A percentile compares a stretch with the other conserved stretches of the same genome.
Evolutionary conservation across 257 asterid genomes (phyloP).

Genomic region (Plectranthus barbatus): DNA sequence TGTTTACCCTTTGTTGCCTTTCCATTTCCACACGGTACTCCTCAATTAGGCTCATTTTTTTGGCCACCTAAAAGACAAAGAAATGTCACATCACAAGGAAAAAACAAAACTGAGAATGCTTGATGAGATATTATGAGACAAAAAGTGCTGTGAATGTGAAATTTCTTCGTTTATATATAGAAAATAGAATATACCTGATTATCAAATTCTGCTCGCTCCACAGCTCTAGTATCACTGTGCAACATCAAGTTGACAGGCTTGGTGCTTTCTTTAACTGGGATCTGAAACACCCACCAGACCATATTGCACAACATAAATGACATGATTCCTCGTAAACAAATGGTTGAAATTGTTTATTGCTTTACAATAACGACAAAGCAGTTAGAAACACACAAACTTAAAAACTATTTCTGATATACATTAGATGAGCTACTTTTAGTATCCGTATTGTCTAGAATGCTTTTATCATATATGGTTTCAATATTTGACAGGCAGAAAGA

Average conservation of each 20-base stretch:
- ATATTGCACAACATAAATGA: background rate
- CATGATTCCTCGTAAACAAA: background rate
- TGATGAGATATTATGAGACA: background rate
- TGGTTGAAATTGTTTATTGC: background rate
- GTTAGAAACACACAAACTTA: background rate
- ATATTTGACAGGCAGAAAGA: no score
- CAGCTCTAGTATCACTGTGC: slow-evolving; percentile 64
- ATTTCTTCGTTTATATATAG: background rate
- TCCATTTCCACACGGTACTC: slow-evolving; percentile 59
- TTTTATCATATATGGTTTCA: no score
- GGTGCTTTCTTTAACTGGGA: slow-evolving; percentile 45
- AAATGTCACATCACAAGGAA: background rate
- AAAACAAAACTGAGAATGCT: no score
- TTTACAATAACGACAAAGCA: background rate
- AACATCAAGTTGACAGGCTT: slow-evolving; percentile 52
- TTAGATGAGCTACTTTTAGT: background rate
- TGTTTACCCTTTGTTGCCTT: slow-evolving; percentile 51
- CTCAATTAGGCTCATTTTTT: slow-evolving; percentile 46
- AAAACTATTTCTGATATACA: background rate
- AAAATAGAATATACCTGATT: slow-evolving; percentile 35
- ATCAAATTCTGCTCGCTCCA: slow-evolving; percentile 70
- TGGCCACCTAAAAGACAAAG: slow-evolving; percentile 40
- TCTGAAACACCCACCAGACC: slow-evolving; percentile 25
- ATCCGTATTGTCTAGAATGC: background rate
- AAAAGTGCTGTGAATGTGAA: no score